phyloP scores from a whole-genome alignment of 768 basidiomycete species.

The Phylloporus sp. region DNA sequence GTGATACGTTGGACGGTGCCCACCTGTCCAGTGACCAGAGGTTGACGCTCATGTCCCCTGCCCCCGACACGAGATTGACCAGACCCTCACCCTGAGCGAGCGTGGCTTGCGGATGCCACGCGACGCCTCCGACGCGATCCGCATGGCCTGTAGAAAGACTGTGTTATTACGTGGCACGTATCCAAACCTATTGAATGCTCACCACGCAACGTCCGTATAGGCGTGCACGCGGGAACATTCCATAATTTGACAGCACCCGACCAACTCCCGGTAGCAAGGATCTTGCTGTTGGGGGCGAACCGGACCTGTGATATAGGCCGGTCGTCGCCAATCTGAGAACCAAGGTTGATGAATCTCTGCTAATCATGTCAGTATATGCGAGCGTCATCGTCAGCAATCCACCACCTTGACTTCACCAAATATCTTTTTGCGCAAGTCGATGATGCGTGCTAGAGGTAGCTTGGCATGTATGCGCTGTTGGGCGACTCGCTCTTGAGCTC shows the following conservation, averaged over 20 bases:
- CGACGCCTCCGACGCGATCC: conserved; percentile 91
- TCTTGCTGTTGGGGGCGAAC: conserved; percentile 87
- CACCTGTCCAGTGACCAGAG: conserved; percentile 89
- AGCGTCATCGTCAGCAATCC: neutral
- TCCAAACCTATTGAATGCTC: conserved; percentile 8
- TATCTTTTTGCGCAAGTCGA: conserved; percentile 89
- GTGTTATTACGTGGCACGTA: conserved; percentile 5
- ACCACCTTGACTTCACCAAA: conserved; percentile 86
- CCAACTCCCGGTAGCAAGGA: conserved; percentile 94
- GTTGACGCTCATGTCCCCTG: conserved; percentile 80
- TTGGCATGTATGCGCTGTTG: conserved; percentile 89
- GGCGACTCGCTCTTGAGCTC: conserved; percentile 92
- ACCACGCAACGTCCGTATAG: conserved; percentile 74
- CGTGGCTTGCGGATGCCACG: conserved; percentile 96
- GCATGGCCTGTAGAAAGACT: conserved; percentile 57
- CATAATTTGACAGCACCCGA: conserved; percentile 92
- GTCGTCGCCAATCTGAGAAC: conserved; percentile 97
- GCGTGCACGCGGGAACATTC: conserved; percentile 90
- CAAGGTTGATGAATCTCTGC: conserved; percentile 86
- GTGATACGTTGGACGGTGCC: conserved; percentile 11
- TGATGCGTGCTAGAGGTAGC: conserved; percentile 81
- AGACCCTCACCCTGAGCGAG: conserved; percentile 55
- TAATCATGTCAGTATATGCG: neutral
- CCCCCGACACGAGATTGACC: conserved; percentile 89
- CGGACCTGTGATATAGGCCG: conserved; percentile 91